Evolutionary conservation across 495 filamentous ascomycete genomes (phyloP).

Genomic region (Pseudevernia furfuracea): DNA sequence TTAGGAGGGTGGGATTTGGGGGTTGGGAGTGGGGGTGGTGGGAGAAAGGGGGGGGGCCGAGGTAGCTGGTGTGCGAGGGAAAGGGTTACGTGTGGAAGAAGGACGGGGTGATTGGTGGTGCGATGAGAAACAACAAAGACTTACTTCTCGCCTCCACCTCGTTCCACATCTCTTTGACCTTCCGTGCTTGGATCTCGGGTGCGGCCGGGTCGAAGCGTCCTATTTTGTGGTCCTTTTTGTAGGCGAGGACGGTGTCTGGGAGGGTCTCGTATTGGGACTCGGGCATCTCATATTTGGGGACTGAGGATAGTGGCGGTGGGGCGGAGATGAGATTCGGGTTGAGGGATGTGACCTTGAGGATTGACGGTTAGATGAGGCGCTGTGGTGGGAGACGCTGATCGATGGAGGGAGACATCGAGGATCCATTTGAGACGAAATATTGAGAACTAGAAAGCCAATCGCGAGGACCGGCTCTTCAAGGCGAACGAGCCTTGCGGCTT

Average conservation of each 20-base stretch:
- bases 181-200: conserved; percentile 57
- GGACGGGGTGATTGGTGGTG: too few relatives aligned
- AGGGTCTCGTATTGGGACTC: conserved; percentile 73
- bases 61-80: too few relatives aligned
- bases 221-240: conserved; percentile 85
- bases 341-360: conserved; percentile 17
- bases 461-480: neutral
- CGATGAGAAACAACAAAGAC: conserved; percentile 18
- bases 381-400: neutral
- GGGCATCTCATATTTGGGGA: conserved; percentile 82
- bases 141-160: conserved; percentile 58
- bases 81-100: too few relatives aligned
- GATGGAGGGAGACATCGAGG: neutral
- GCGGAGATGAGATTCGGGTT: conserved; percentile 61
- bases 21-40: conserved; percentile 53
- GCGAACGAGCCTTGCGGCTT: neutral
- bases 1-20: conserved; percentile 50
- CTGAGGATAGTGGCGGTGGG: conserved; percentile 64
- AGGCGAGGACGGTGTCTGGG: conserved; percentile 78
- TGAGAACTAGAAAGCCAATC: neutral
- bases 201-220: conserved; percentile 90
- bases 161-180: conserved; percentile 53
- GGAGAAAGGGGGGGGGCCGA: conserved; percentile 32
- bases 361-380: neutral
- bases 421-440: too few relatives aligned